Percentiles rank a stretch among this genome's conserved stretches.
Evolutionary conservation across 2,329 filamentous ascomycete species (phyloP).

Genomic region (Pyricularia sp.): DNA sequence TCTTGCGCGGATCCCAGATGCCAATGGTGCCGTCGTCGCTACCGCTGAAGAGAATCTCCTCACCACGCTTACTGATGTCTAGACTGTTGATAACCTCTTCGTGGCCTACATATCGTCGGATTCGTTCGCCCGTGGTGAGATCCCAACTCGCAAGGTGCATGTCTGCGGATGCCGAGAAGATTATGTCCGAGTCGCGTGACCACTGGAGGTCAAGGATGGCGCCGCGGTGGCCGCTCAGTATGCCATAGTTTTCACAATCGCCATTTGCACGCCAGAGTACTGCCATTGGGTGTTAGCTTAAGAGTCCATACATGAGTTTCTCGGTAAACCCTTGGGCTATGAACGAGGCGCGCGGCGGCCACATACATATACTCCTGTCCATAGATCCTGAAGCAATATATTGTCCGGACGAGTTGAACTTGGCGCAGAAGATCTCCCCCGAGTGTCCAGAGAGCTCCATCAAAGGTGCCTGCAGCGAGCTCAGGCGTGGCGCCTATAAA

Average conservation of each 20-base stretch:
- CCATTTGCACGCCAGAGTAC: constrained; percentile 93
- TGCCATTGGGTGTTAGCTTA: constrained; percentile 21
- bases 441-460: constrained; percentile 81
- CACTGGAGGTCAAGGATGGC: constrained; percentile 90
- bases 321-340: background rate
- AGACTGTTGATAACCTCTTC: constrained; percentile 93
- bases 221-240: constrained; percentile 80
- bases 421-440: constrained; percentile 85
- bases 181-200: constrained; percentile 84
- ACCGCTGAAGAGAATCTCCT: constrained; percentile 82
- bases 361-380: constrained; percentile 79
- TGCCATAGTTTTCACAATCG: constrained; percentile 88
- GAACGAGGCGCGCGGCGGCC: background rate
- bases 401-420: constrained; percentile 82
- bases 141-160: constrained; percentile 94
- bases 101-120: constrained; percentile 85
- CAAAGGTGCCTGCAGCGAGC: constrained; percentile 76
- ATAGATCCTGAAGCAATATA: constrained; percentile 91
- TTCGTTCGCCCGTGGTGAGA: constrained; percentile 79
- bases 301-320: background rate
- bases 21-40: constrained; percentile 92
- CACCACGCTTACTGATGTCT: constrained; percentile 80
- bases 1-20: constrained; percentile 91
- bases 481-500: constrained; percentile 63
- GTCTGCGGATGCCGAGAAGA: constrained; percentile 91